Evolutionary conservation across 2,329 filamentous ascomycete genomes (phyloP).

Genomic region (Diplodia seriata): DNA sequence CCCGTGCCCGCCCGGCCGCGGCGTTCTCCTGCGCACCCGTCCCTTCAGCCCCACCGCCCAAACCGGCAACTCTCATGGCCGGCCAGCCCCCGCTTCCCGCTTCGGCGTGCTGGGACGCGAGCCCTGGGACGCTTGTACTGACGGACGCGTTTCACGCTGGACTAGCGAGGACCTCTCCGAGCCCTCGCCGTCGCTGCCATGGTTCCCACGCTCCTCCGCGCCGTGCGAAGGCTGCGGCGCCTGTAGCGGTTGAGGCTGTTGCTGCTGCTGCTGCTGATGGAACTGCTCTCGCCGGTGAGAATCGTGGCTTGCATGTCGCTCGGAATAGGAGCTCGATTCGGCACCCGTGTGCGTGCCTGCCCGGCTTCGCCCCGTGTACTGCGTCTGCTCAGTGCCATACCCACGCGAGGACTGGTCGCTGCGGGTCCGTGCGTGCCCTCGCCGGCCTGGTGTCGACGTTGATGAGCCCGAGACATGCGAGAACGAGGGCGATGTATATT

Average conservation of each 20-base stretch:
- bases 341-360: constrained; percentile 30
- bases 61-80: constrained; percentile 13
- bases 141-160: constrained; percentile 28
- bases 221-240: constrained; percentile 8
- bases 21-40: constrained; percentile 9
- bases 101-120: constrained; percentile 30
- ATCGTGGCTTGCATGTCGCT: constrained; percentile 31
- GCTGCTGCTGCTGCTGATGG: neutral
- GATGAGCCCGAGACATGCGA: constrained; percentile 32
- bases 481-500: constrained; percentile 44
- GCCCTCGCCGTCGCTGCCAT: constrained; percentile 22
- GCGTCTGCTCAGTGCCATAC: constrained; percentile 21
- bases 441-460: constrained; percentile 29
- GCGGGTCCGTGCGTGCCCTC: constrained; percentile 32
- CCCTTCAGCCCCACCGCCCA: constrained; percentile 14
- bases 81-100: constrained; percentile 25
- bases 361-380: constrained; percentile 28
- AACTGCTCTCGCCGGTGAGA: constrained; percentile 19
- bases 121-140: constrained; percentile 23
- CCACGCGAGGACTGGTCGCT: constrained; percentile 31
- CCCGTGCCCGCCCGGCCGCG: constrained; percentile 4
- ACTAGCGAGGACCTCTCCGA: constrained; percentile 25
- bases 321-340: constrained; percentile 29
- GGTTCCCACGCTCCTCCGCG: constrained; percentile 9
- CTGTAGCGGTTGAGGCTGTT: constrained; percentile 10